Conservation (phyloP, 2,329 filamentous ascomycete species). For the Fusarium dimerum region DNA sequence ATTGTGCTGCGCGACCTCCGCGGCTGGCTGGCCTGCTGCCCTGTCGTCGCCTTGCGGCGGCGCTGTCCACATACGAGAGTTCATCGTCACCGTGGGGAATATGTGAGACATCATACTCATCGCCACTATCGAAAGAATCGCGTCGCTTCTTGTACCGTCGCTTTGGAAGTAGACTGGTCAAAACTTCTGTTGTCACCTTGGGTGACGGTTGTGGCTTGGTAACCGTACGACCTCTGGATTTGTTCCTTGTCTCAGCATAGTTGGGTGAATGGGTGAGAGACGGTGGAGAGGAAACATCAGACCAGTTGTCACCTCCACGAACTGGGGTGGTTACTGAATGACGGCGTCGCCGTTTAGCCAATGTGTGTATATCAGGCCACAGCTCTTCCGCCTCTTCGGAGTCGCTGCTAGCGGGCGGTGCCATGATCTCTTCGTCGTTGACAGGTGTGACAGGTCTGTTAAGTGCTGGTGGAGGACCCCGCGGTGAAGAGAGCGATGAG, state of each 20-base stretch:
- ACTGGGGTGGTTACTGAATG: slow-evolving; percentile 40
- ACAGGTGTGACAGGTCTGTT: slow-evolving; percentile 44
- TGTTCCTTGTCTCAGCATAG: slow-evolving; percentile 35
- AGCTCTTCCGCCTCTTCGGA: slow-evolving; percentile 45
- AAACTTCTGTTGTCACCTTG: slow-evolving; percentile 55
- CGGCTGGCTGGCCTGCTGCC: slow-evolving; percentile 33
- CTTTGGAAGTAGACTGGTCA: slow-evolving; percentile 56
- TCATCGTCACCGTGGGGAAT: slow-evolving; percentile 59
- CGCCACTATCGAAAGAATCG: slow-evolving; percentile 45
- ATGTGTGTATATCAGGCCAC: slow-evolving; percentile 55
- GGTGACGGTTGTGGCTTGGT: slow-evolving; percentile 38
- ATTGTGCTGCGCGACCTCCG: slow-evolving; percentile 25
- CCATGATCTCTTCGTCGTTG: slow-evolving; percentile 51
- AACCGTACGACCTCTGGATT: slow-evolving; percentile 33
- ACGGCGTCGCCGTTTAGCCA: slow-evolving; percentile 49
- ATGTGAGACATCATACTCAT: slow-evolving; percentile 49
- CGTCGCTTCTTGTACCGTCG: slow-evolving; percentile 45
- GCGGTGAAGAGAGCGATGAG: slow-evolving; percentile 40
- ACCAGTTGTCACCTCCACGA: slow-evolving; percentile 42
- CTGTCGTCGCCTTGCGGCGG: slow-evolving; percentile 36
- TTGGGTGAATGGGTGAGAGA: slow-evolving; percentile 69
- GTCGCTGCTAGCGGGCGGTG: slow-evolving; percentile 57
- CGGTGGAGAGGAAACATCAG: slow-evolving; percentile 63
- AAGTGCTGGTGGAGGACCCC: slow-evolving; percentile 29
- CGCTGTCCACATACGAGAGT: slow-evolving; percentile 47